Evolutionary conservation across 345 rosid genomes (phyloP).

Genomic region (Corchorus olitorius): DNA sequence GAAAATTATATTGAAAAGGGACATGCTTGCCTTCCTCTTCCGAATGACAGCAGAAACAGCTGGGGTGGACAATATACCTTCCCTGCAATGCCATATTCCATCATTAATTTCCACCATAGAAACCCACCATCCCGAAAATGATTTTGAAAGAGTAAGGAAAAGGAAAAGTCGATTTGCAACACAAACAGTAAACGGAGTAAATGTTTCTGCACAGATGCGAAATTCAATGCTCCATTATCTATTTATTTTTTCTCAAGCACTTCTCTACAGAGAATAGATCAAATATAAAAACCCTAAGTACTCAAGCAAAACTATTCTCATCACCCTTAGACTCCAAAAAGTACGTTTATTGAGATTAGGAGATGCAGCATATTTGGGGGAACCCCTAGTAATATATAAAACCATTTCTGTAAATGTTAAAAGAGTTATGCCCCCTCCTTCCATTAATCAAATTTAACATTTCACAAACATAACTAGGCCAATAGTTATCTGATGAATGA

Average conservation of each 20-base stretch:
- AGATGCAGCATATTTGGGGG: background rate
- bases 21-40: constrained; percentile 64
- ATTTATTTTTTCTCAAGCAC: background rate
- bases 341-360: background rate
- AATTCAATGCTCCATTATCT: background rate
- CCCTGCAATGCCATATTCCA: constrained; percentile 48
- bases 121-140: constrained; percentile 1
- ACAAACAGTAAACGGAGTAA: background rate
- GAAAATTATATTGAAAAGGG: constrained; percentile 10
- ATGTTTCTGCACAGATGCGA: background rate
- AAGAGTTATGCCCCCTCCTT: background rate
- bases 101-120: constrained; percentile 20
- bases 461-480: background rate
- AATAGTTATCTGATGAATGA: background rate
- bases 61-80: constrained; percentile 85
- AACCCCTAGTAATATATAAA: background rate
- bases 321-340: background rate
- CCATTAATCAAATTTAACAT: constrained; percentile 1
- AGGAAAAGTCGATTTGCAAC: background rate
- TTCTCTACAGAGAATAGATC: background rate
- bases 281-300: background rate
- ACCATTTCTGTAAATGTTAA: background rate
- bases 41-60: constrained; percentile 93
- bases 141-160: background rate
- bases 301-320: background rate